phyloP scores from a whole-genome alignment of 495 filamentous ascomycete genomes.

The Stereocaulon alpinum region DNA sequence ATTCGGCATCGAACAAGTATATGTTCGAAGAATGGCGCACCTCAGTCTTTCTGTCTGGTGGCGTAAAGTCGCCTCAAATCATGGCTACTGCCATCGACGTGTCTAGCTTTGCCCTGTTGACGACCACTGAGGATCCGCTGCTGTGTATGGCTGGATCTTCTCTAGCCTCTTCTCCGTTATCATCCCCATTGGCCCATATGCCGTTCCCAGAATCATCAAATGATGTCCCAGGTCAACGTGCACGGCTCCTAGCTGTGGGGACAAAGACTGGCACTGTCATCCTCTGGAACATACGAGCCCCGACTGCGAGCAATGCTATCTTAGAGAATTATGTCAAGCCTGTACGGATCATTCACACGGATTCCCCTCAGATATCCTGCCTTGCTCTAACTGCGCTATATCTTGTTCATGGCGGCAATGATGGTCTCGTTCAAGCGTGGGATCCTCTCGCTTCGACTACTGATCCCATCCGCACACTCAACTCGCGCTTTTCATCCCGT shows the following conservation, averaged over 20 bases:
- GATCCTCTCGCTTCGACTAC: slow-evolving; percentile 78
- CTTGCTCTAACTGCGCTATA: slow-evolving; percentile 81
- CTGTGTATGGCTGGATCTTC: slow-evolving; percentile 46
- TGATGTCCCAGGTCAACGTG: slow-evolving; percentile 71
- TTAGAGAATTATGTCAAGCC: slow-evolving; percentile 49
- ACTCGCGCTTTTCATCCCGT: slow-evolving; percentile 75
- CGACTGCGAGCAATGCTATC: slow-evolving; percentile 40
- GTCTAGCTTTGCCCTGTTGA: slow-evolving; percentile 59
- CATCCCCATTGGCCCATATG: slow-evolving; percentile 47
- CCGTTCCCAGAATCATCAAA: slow-evolving; percentile 30
- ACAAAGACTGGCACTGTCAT: slow-evolving; percentile 68
- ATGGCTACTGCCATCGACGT: slow-evolving; percentile 65
- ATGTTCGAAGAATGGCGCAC: slow-evolving; percentile 49
- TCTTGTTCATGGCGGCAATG: slow-evolving; percentile 85
- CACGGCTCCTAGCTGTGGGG: slow-evolving; percentile 70
- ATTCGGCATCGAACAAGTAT: not conserved
- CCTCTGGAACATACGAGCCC: slow-evolving; percentile 73
- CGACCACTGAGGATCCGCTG: slow-evolving; percentile 66
- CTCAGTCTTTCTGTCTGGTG: slow-evolving; percentile 46
- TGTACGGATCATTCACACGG: slow-evolving; percentile 74
- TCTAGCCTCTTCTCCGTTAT: slow-evolving; percentile 43
- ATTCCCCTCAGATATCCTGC: slow-evolving; percentile 79
- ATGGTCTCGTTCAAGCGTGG: slow-evolving; percentile 94
- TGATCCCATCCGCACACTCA: slow-evolving; percentile 75
- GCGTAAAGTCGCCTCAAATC: slow-evolving; percentile 45